These are phyloP conservation scores for Solioccasus polychromus DNA, from an alignment of 768 basidiomycete genomes.

Conservation along the genomic window DNA sequence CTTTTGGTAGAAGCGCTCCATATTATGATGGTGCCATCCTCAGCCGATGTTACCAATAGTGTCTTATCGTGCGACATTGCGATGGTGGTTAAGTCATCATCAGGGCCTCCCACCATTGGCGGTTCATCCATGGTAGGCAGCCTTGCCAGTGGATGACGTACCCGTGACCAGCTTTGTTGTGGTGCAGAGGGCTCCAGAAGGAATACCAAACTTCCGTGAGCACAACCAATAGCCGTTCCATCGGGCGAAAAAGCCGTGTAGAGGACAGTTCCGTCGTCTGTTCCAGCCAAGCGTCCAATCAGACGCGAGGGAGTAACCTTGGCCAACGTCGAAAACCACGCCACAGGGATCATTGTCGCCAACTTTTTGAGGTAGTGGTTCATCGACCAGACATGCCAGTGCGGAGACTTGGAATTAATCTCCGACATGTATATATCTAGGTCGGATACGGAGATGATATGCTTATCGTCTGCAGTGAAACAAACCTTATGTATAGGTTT, in stretches of 20 bases:
- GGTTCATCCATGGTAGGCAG: constrained; percentile 6
- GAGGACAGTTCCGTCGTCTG: constrained; percentile 9
- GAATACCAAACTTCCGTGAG: neutral
- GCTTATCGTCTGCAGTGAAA: constrained; percentile 14
- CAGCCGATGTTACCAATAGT: constrained; percentile 8
- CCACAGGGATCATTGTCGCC: constrained; percentile 8
- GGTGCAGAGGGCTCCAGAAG: constrained; percentile 1
- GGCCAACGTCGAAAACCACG: constrained; percentile 15
- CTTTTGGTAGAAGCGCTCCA: constrained; percentile 9
- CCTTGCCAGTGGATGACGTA: constrained; percentile 3
- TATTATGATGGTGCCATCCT: constrained; percentile 7
- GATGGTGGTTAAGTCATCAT: neutral
- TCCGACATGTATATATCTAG: constrained; percentile 14
- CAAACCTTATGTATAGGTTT: constrained; percentile 16
- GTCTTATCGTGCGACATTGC: constrained; percentile 9
- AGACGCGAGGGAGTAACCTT: constrained; percentile 1
- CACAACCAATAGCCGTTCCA: constrained; percentile 5
- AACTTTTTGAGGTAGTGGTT: constrained; percentile 7
- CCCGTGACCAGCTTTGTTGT: constrained; percentile 1
- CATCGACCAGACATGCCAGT: constrained; percentile 15
- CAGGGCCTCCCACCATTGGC: constrained; percentile 1
- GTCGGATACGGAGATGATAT: constrained; percentile 14
- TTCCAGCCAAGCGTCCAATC: constrained; percentile 4
- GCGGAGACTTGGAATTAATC: constrained; percentile 5
- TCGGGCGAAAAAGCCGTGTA: constrained; percentile 5